A percentile compares a stretch with the other conserved stretches of the same genome.
These are phyloP conservation scores for Sporodiniella umbellata DNA, from an alignment of 371 early-diverging fungal species.

Conservation along the genomic window DNA sequence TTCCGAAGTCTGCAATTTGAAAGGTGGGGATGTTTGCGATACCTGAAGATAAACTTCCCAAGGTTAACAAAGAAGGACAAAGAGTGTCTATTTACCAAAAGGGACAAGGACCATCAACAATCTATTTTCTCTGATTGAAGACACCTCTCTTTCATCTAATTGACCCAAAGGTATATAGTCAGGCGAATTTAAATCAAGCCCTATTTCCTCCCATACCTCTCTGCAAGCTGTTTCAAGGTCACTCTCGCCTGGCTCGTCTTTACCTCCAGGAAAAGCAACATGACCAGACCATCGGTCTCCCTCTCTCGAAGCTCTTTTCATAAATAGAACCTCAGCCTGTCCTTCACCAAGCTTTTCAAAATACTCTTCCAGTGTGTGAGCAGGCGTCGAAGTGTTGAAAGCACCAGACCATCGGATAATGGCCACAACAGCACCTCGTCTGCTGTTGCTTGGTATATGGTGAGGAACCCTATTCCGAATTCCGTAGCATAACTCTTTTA, in stretches of 20 bases:
- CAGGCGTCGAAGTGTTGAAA: neutral
- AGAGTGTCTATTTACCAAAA: constrained; percentile 40
- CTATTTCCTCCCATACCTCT: constrained; percentile 69
- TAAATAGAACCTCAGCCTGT: constrained; percentile 61
- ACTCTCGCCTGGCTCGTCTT: constrained; percentile 58
- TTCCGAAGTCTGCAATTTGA: constrained; percentile 53
- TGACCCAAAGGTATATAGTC: constrained; percentile 56
- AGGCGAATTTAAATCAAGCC: constrained; percentile 48
- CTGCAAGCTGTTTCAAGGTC: constrained; percentile 65
- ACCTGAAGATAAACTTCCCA: constrained; percentile 61
- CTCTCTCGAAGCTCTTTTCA: constrained; percentile 58
- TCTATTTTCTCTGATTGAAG: constrained; percentile 45
- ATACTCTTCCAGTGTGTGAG: constrained; percentile 22
- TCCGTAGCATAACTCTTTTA: too few species aligned
- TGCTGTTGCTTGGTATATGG: too few species aligned
- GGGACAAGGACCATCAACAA: constrained; percentile 62
- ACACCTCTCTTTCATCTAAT: constrained; percentile 65
- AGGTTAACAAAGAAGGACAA: constrained; percentile 1
- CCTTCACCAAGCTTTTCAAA: constrained; percentile 40
- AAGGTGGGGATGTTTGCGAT: constrained; percentile 48
- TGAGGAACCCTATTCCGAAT: too few species aligned
- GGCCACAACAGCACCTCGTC: constrained; percentile 40
- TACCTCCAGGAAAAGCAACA: constrained; percentile 76
- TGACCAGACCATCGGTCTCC: constrained; percentile 76
- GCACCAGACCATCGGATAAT: constrained; percentile 34